phyloP scores from a whole-genome alignment of 208 protist genomes.

The Acanthamoeba triangularis region DNA sequence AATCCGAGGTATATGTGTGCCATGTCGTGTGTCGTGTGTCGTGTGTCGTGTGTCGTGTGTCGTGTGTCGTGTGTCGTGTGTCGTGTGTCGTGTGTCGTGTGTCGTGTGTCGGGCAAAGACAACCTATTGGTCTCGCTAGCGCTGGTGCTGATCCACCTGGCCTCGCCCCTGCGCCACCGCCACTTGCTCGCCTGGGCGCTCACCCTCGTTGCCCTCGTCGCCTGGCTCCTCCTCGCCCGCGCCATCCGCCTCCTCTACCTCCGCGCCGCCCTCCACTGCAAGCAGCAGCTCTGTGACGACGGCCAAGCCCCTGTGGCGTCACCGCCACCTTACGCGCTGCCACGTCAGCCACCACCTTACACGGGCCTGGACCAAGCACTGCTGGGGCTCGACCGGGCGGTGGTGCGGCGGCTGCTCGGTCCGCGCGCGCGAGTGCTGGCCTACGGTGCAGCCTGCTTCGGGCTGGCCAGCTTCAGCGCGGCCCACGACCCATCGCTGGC shows the following conservation, averaged over 20 bases:
- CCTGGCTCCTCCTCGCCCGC: neutral
- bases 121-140: neutral
- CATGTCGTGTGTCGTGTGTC: neutral
- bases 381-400: neutral
- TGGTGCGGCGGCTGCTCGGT: neutral
- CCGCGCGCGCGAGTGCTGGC: neutral
- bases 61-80: neutral
- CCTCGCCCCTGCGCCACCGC: neutral
- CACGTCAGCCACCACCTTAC: neutral
- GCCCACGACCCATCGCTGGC: constrained; percentile 34
- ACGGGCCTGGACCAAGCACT: neutral
- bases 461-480: neutral
- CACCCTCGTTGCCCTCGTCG: neutral
- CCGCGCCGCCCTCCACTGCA: neutral
- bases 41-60: neutral
- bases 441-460: neutral
- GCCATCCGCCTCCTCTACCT: neutral
- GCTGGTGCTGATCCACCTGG: neutral
- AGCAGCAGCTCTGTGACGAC: neutral
- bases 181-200: neutral
- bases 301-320: neutral
- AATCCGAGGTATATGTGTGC: neutral
- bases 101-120: neutral
- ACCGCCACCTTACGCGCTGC: neutral
- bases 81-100: neutral